Base-by-base conservation (phyloP, 2,329 filamentous ascomycete species). In the Hirsutella rhossiliensis region DNA sequence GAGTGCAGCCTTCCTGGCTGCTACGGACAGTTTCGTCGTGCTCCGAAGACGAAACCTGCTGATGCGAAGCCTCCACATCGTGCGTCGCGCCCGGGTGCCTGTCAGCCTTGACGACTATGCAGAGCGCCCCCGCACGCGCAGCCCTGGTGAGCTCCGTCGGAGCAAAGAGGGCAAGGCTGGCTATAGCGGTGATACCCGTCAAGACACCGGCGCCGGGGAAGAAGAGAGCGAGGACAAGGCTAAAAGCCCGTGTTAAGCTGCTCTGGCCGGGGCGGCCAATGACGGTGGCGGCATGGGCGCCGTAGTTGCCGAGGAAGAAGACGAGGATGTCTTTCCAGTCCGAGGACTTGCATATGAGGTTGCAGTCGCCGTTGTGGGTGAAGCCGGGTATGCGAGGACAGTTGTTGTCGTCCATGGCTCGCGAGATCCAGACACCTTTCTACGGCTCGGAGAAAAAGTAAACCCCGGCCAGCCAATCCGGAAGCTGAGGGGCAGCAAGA, bases 311-410 rank as follows among this genome's bases (percentile, higher is more conserved):
- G 11, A 46, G 31, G 15, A 46, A 46, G 13, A 46, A 46, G n/a
- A 29, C 12, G 23, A 39, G 3, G 19, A 46, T 43, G 23, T 46
- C 42, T 13, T 46, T 46, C 41, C 41, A 46, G 3, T 23, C 30
- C 11, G 45, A 32, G 12, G 45, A 17, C 29, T 39, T 46, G 27
- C 45, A 46, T 11, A 46, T 20, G 27, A 46, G 45, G n/a, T 40
- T 46, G 45, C 45, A 46, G 38, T 46, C 45, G 31, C 45, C 45
- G 17, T 46, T 43, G 37, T 46, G 45, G 13, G 45, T 41, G 32
- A 41, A 46, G 42, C 42, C 38, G 15, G 41, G 38, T 19, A 46
- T 27, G 7, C 42, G 41, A 28, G 44, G 41, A 11, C 44, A 46
- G 15, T 34, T n/a, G 5, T 17, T 40, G 29, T 46, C 44, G 27